Evolutionary conservation across 2,329 filamentous ascomycete genomes (phyloP).

Genomic region (Hirsutella rhossiliensis): DNA sequence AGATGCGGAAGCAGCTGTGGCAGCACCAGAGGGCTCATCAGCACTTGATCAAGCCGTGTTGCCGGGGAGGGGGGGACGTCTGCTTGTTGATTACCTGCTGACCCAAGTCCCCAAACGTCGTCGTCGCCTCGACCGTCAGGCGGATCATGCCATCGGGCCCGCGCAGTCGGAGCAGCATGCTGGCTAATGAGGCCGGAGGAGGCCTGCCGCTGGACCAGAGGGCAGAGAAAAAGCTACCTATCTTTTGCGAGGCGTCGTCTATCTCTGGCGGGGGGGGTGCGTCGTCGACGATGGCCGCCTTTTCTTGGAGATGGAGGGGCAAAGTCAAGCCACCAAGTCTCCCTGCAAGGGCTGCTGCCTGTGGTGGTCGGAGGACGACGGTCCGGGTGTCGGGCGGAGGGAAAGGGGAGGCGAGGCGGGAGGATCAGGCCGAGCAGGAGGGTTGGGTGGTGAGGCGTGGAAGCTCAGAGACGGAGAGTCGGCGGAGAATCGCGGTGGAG

Average conservation of each 20-base stretch:
- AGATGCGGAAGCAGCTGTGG: conserved; percentile 44
- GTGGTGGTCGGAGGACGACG: no score
- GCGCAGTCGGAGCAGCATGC: conserved; percentile 76
- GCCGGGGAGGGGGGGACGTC: not conserved
- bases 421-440: not conserved
- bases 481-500: not conserved
- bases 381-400: not conserved
- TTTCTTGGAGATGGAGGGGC: no score
- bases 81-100: conserved; percentile 35
- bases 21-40: not conserved
- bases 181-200: conserved; percentile 6
- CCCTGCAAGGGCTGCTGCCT: no score
- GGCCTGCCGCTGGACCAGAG: no score
- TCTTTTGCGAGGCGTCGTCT: no score
- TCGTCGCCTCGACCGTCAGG: conserved; percentile 61
- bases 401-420: not conserved
- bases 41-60: not conserved
- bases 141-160: conserved; percentile 90
- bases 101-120: conserved; percentile 57
- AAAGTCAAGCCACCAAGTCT: no score
- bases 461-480: conserved; percentile 6
- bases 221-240: no score
- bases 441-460: conserved; percentile 1
- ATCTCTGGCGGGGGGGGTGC: no score
- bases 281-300: no score